phyloP scores from a whole-genome alignment of 2,329 filamentous ascomycete genomes.

The Fusarium sp. region DNA sequence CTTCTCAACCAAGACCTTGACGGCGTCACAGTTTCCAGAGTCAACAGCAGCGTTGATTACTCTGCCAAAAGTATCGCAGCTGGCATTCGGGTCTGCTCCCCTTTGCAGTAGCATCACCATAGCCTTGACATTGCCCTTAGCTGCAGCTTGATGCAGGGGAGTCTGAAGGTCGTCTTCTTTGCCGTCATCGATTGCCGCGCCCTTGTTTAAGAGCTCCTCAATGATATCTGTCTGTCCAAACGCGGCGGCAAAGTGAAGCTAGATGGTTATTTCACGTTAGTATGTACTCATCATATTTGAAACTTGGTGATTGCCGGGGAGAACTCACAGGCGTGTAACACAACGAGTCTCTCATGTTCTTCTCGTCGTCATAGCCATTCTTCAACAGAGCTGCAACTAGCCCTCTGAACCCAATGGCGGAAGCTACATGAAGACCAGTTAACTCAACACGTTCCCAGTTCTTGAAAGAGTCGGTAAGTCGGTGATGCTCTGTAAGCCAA shows the following conservation, averaged over 20 bases:
- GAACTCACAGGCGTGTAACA: conserved; percentile 50
- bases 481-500: conserved; percentile 53
- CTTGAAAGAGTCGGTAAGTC: conserved; percentile 47
- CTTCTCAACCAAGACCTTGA: conserved; percentile 54
- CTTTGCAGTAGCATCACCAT: conserved; percentile 54
- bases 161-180: conserved; percentile 48
- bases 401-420: conserved; percentile 53
- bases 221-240: conserved; percentile 17
- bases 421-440: conserved; percentile 53
- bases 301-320: not conserved
- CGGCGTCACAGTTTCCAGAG: conserved; percentile 55
- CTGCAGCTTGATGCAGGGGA: conserved; percentile 55
- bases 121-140: conserved; percentile 52
- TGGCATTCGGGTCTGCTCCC: conserved; percentile 53
- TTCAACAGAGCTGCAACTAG: conserved; percentile 53
- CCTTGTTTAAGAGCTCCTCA: conserved; percentile 27
- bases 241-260: conserved; percentile 31
- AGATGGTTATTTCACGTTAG: not conserved
- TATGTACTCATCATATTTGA: conserved; percentile 41
- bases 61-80: conserved; percentile 41
- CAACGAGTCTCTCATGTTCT: conserved; percentile 46
- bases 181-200: conserved; percentile 42
- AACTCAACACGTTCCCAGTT: conserved; percentile 46
- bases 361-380: conserved; percentile 52
- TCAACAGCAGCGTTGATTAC: conserved; percentile 57